Evolutionary conservation across 768 basidiomycete species (phyloP).

Genomic region (Naematelia aurantialba): DNA sequence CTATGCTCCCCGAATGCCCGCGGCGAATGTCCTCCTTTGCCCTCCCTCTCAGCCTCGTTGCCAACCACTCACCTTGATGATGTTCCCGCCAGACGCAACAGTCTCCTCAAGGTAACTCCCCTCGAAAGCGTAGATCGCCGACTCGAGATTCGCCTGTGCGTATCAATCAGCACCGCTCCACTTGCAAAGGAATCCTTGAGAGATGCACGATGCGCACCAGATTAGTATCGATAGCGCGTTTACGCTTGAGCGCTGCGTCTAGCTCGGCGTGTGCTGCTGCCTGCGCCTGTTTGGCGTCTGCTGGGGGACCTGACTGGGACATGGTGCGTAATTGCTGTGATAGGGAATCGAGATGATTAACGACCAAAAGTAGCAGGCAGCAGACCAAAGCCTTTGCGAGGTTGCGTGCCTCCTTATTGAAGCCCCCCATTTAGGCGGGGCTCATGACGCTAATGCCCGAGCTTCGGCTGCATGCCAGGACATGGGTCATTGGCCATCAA

Average conservation of each 20-base stretch:
- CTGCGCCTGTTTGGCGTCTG: conserved; percentile 47
- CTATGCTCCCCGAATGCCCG: too few species aligned
- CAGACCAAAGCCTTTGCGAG: neutral
- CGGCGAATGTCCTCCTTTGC: too few species aligned
- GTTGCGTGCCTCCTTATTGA: too few species aligned
- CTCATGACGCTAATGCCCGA: too few species aligned
- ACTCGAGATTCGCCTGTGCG: conserved; percentile 49
- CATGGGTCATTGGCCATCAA: too few species aligned
- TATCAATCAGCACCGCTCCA: conserved; percentile 3
- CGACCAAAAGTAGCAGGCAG: too few species aligned
- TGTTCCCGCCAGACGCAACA: conserved; percentile 50
- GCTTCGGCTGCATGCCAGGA: too few species aligned
- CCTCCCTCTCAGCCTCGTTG: neutral
- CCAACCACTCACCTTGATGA: conserved; percentile 49
- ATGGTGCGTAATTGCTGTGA: conserved; percentile 14
- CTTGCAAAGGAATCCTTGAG: neutral
- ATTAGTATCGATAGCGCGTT: conserved; percentile 33
- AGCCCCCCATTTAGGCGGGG: too few species aligned
- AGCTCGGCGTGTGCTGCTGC: conserved; percentile 39
- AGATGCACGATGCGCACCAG: conserved; percentile 15
- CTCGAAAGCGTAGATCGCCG: conserved; percentile 52
- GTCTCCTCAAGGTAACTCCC: conserved; percentile 52
- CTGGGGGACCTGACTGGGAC: conserved; percentile 42
- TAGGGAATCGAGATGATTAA: neutral
- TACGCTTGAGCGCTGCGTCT: conserved; percentile 36